Evolutionary conservation across 2,329 filamentous ascomycete species (phyloP).

Genomic region (Paraconiothyrium sp.): DNA sequence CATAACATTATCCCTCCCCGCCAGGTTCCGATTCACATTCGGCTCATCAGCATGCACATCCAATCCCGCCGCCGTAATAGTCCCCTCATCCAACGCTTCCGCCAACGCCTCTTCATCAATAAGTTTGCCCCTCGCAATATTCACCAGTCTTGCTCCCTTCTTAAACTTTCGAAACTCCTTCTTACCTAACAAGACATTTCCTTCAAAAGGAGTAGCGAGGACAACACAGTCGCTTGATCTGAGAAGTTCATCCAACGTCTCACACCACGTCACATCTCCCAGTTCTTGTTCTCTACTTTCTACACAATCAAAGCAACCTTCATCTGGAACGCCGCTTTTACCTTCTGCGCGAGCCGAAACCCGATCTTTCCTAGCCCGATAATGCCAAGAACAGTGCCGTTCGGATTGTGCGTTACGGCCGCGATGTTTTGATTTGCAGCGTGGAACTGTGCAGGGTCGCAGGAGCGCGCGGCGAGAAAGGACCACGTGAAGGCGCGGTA

Average conservation of each 20-base stretch:
- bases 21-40: constrained; percentile 59
- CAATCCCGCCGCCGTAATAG: constrained; percentile 64
- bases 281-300: constrained; percentile 56
- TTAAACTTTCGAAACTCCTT: constrained; percentile 63
- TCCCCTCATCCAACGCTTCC: constrained; percentile 64
- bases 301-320: constrained; percentile 68
- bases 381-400: constrained; percentile 69
- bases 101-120: constrained; percentile 72
- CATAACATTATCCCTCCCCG: constrained; percentile 59
- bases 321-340: constrained; percentile 70
- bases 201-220: constrained; percentile 67
- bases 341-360: constrained; percentile 65
- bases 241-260: constrained; percentile 63
- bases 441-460: constrained; percentile 59
- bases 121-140: constrained; percentile 71
- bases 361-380: constrained; percentile 72
- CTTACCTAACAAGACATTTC: constrained; percentile 60
- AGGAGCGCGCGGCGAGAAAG: constrained; percentile 63
- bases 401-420: constrained; percentile 69
- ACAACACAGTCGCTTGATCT: constrained; percentile 67
- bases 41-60: constrained; percentile 74
- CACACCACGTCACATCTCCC: constrained; percentile 60
- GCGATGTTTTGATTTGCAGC: constrained; percentile 70
- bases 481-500: constrained; percentile 76
- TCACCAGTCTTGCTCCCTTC: constrained; percentile 68